Evolutionary conservation across 177 flowering plant genomes (phyloP).

Genomic region (Tripterygium wilfordii): DNA sequence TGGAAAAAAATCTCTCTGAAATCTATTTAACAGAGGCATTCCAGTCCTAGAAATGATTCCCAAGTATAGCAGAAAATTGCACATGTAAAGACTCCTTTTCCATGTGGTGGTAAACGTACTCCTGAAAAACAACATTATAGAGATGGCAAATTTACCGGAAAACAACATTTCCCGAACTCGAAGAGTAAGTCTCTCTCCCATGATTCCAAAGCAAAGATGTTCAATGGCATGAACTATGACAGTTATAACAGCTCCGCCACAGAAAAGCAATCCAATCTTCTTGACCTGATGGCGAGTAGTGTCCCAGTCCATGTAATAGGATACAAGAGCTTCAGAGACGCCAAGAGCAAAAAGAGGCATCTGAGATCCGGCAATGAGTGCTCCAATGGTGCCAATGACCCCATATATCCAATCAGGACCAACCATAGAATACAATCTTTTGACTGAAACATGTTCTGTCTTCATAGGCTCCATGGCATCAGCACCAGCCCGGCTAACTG

Average conservation of each 20-base stretch:
- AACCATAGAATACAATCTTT: constrained; percentile 73
- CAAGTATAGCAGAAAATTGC: too few relatives aligned
- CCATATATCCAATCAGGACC: constrained; percentile 80
- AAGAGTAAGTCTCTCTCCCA: constrained; percentile 87
- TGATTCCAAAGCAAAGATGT: constrained; percentile 72
- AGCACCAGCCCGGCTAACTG: constrained; percentile 30
- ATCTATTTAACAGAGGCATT: too few relatives aligned
- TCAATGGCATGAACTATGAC: constrained; percentile 57
- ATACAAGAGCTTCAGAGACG: constrained; percentile 77
- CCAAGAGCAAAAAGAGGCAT: constrained; percentile 97
- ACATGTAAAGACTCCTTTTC: too few relatives aligned
- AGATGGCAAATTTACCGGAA: constrained; percentile 42
- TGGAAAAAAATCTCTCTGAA: too few relatives aligned
- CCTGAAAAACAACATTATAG: too few relatives aligned
- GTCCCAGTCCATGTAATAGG: constrained; percentile 90
- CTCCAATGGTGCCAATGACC: constrained; percentile 54
- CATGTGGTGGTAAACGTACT: too few relatives aligned
- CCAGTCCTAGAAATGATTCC: too few relatives aligned
- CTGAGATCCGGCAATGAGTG: constrained; percentile 67
- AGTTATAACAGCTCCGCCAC: constrained; percentile 56
- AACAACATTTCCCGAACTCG: constrained; percentile 87
- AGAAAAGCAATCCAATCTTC: constrained; percentile 65
- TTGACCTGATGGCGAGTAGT: constrained; percentile 58
- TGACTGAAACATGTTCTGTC: constrained; percentile 37
- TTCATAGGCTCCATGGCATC: constrained; percentile 34